Evolutionary conservation across 768 basidiomycete genomes (phyloP).

Genomic region (Mycena belliarum): DNA sequence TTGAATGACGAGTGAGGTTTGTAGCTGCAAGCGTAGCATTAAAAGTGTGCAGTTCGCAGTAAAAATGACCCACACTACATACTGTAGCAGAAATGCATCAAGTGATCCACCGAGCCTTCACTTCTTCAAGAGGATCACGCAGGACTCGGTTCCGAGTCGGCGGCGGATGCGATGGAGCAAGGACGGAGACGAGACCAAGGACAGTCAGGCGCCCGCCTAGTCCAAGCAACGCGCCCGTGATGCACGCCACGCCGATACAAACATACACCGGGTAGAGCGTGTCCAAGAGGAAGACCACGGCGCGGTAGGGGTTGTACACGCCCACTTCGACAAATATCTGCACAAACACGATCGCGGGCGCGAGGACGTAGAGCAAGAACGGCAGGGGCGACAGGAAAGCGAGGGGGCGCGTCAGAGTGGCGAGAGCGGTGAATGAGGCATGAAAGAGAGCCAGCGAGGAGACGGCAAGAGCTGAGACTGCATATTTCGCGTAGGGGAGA

Average conservation of each 20-base stretch:
- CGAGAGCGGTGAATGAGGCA: background rate
- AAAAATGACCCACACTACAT: no score
- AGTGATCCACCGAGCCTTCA: no score
- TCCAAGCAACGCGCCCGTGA: slow-evolving; percentile 34
- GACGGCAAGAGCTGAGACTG: background rate
- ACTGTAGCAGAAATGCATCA: no score
- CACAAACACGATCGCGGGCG: slow-evolving; percentile 33
- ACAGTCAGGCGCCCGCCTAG: slow-evolving; percentile 26
- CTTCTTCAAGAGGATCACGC: no score
- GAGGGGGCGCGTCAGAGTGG: background rate
- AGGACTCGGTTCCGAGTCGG: no score
- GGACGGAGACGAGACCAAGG: background rate
- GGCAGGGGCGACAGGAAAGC: slow-evolving; percentile 5
- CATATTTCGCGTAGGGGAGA: background rate
- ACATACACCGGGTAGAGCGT: slow-evolving; percentile 39
- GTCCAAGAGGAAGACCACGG: slow-evolving; percentile 24
- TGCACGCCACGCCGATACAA: slow-evolving; percentile 37
- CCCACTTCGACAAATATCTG: slow-evolving; percentile 34
- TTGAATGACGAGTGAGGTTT: no score
- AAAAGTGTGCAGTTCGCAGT: no score
- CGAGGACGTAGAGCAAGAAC: slow-evolving; percentile 29
- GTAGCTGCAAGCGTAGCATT: no score
- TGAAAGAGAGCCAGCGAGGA: background rate
- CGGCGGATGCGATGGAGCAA: no score
- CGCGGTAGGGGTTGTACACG: slow-evolving; percentile 36